phyloP scores from a whole-genome alignment of 139 green algal genomes.

The Prasinococcaceae sp. region DNA sequence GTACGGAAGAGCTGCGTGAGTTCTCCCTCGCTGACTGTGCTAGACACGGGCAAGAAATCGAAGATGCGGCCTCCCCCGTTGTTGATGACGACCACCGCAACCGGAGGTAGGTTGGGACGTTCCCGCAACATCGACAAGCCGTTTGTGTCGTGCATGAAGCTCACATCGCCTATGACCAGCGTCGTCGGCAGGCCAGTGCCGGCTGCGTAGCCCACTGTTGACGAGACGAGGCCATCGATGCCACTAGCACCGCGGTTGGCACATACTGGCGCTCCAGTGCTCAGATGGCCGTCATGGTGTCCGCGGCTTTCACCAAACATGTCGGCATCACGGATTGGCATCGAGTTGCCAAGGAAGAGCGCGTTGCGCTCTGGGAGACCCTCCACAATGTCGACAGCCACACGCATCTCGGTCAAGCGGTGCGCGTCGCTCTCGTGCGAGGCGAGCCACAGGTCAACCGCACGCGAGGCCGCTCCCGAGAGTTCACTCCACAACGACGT shows the following conservation, averaged over 20 bases:
- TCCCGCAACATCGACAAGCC: conserved; percentile 69
- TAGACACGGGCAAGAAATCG: conserved; percentile 78
- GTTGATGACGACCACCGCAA: conserved; percentile 91
- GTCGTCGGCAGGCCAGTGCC: conserved; percentile 44
- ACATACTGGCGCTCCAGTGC: conserved; percentile 37
- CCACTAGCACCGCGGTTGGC: conserved; percentile 86
- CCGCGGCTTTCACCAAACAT: conserved; percentile 66
- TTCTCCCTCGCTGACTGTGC: conserved; percentile 33
- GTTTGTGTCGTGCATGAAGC: conserved; percentile 96
- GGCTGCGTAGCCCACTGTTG: conserved; percentile 73
- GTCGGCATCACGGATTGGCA: conserved; percentile 96
- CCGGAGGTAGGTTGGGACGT: conserved; percentile 38
- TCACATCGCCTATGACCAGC: conserved; percentile 87
- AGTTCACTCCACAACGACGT: too few relatives aligned
- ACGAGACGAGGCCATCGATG: conserved; percentile 90
- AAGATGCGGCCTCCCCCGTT: conserved; percentile 95
- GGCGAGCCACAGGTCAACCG: too few relatives aligned
- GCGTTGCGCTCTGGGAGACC: conserved; percentile 44
- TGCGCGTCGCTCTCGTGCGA: too few relatives aligned
- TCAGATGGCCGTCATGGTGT: too few relatives aligned
- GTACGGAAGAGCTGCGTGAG: conserved; percentile 83
- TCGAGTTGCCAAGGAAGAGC: conserved; percentile 93
- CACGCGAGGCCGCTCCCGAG: too few relatives aligned
- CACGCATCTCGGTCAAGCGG: conserved; percentile 22
- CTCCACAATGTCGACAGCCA: conserved; percentile 29